Evolutionary conservation across 495 filamentous ascomycete genomes (phyloP).

Genomic region (Astrothelium macrocarpum): DNA sequence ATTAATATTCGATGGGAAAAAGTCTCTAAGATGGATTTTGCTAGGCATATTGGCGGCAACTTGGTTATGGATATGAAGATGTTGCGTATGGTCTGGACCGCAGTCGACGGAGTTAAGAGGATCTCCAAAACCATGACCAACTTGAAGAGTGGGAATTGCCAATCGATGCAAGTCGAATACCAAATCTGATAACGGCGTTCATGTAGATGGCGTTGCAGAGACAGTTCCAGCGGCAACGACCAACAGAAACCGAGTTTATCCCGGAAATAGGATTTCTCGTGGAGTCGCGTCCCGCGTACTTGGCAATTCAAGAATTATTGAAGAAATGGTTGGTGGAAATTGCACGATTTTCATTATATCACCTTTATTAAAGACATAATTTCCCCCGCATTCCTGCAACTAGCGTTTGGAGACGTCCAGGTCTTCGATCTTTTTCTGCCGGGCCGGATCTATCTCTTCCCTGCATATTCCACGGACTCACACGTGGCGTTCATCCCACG

Average conservation of each 20-base stretch:
- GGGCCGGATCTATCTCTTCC: background rate
- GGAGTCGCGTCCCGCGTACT: too few relatives aligned
- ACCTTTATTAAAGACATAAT: background rate
- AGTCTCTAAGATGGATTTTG: background rate
- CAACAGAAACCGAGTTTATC: too few relatives aligned
- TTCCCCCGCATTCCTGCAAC: background rate
- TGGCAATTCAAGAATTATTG: too few relatives aligned
- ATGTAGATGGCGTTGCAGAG: too few relatives aligned
- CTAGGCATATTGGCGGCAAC: background rate
- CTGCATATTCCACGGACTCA: too few relatives aligned
- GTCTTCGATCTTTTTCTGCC: background rate
- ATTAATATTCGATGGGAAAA: background rate
- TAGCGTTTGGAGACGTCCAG: background rate
- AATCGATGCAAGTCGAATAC: background rate
- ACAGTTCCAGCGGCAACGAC: too few relatives aligned
- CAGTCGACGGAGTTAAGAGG: too few relatives aligned
- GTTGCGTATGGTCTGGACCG: background rate
- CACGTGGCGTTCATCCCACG: too few relatives aligned
- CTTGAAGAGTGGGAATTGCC: too few relatives aligned
- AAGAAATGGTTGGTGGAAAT: slow-evolving; percentile 5
- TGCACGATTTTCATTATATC: background rate
- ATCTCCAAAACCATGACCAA: too few relatives aligned
- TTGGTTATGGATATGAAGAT: background rate
- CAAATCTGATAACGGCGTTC: too few relatives aligned
- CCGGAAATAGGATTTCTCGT: too few relatives aligned